Conservation (phyloP, 1,284 basidiomycete species). For the Microbotryomycetes sp. region DNA sequence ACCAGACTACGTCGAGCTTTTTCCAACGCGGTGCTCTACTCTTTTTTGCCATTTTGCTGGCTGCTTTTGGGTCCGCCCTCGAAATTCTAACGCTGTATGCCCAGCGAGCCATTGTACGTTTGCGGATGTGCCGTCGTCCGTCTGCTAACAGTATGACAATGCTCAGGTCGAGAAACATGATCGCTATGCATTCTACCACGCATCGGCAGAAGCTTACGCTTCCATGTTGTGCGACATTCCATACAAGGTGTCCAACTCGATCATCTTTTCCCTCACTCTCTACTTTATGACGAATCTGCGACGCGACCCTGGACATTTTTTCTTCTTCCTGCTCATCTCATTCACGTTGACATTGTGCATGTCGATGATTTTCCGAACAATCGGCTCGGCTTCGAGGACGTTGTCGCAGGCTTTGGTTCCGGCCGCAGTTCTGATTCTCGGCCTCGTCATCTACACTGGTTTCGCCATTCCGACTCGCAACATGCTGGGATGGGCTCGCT, state of each 20-base stretch:
- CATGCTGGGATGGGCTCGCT: conserved; percentile 27
- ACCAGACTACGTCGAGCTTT: conserved; percentile 2
- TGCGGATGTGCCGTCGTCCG: neutral
- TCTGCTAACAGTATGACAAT: too few species aligned
- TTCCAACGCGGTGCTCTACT: conserved; percentile 37
- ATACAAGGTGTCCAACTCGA: conserved; percentile 41
- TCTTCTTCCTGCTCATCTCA: conserved; percentile 40
- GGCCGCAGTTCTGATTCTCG: conserved; percentile 44
- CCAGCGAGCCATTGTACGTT: conserved; percentile 42
- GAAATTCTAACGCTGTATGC: conserved; percentile 46
- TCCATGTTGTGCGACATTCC: conserved; percentile 46
- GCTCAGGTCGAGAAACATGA: conserved; percentile 2
- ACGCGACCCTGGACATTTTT: conserved; percentile 39
- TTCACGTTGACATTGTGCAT: conserved; percentile 44
- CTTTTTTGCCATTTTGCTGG: conserved; percentile 45
- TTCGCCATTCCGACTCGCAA: conserved; percentile 41
- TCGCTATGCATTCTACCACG: conserved; percentile 45
- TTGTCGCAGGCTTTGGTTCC: conserved; percentile 45
- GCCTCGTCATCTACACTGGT: conserved; percentile 36
- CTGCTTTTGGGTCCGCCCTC: conserved; percentile 37
- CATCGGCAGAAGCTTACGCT: conserved; percentile 44
- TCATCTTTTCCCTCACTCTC: conserved; percentile 41
- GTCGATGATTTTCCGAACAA: conserved; percentile 48
- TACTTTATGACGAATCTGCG: conserved; percentile 47
- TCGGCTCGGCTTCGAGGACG: conserved; percentile 44